phyloP scores from a whole-genome alignment of 306 rosid genomes.

The Medicago lupulina region DNA sequence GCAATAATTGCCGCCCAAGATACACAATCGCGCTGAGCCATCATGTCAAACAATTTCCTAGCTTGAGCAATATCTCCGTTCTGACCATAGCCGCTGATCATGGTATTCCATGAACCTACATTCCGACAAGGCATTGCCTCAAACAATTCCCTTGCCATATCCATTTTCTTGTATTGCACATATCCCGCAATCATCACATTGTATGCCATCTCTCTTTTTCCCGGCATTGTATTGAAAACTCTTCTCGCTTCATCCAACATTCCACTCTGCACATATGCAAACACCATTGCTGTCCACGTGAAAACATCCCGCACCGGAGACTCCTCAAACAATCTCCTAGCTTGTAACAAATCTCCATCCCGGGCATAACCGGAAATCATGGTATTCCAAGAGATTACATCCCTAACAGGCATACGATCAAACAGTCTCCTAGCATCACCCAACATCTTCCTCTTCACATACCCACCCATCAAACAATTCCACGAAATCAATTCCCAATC shows the following conservation, averaged over 20 bases:
- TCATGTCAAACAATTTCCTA: slow-evolving; percentile 63
- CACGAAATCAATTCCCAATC: slow-evolving; percentile 73
- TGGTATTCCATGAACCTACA: slow-evolving; percentile 77
- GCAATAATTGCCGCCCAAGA: slow-evolving; percentile 86
- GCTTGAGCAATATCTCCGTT: slow-evolving; percentile 58
- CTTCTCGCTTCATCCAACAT: slow-evolving; percentile 67
- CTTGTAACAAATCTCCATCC: slow-evolving; percentile 59
- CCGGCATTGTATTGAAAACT: slow-evolving; percentile 66
- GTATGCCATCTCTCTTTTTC: slow-evolving; percentile 65
- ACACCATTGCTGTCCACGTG: slow-evolving; percentile 76
- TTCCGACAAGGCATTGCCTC: slow-evolving; percentile 72
- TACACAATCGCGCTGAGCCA: slow-evolving; percentile 72
- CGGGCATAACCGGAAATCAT: slow-evolving; percentile 81
- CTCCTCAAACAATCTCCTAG: slow-evolving; percentile 66
- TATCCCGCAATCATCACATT: slow-evolving; percentile 80
- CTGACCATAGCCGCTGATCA: slow-evolving; percentile 77
- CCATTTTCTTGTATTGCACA: slow-evolving; percentile 68
- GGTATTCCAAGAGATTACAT: slow-evolving; percentile 75
- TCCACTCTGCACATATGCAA: slow-evolving; percentile 73
- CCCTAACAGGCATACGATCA: slow-evolving; percentile 66
- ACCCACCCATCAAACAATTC: slow-evolving; percentile 92
- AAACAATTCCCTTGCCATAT: slow-evolving; percentile 66
- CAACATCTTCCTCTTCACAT: slow-evolving; percentile 59
- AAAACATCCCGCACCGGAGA: slow-evolving; percentile 66
- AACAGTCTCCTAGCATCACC: slow-evolving; percentile 62